Conservation (phyloP, 352 stramenopile species). For the Phytopythium mirpurense region DNA sequence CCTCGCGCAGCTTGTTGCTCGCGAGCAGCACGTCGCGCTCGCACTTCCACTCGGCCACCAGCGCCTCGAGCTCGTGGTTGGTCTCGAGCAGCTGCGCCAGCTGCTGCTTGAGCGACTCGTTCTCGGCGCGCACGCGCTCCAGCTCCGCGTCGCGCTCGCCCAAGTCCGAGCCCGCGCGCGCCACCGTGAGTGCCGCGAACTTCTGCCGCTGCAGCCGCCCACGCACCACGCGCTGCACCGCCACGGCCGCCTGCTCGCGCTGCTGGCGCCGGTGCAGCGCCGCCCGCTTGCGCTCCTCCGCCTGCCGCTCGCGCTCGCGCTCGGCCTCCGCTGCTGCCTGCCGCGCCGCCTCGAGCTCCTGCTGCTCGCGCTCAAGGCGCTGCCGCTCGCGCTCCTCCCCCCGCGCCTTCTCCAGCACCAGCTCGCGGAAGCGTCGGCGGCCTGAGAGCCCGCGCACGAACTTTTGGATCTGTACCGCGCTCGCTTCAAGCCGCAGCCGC, state of each 20-base stretch:
- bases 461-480: slow-evolving; percentile 38
- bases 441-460: slow-evolving; percentile 43
- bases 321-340: slow-evolving; percentile 29
- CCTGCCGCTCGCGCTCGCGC: slow-evolving; percentile 20
- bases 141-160: slow-evolving; percentile 25
- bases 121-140: slow-evolving; percentile 40
- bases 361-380: slow-evolving; percentile 22
- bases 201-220: slow-evolving; percentile 40
- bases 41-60: slow-evolving; percentile 51
- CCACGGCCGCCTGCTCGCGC: slow-evolving; percentile 22
- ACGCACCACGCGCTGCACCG: slow-evolving; percentile 30
- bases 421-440: slow-evolving; percentile 27
- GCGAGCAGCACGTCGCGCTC: slow-evolving; percentile 52
- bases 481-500: slow-evolving; percentile 14
- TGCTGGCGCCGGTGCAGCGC: slow-evolving; percentile 22
- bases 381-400: slow-evolving; percentile 28
- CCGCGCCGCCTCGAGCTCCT: slow-evolving; percentile 26
- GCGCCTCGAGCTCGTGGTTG: slow-evolving; percentile 52
- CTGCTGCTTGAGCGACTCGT: slow-evolving; percentile 44
- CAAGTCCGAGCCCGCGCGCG: slow-evolving; percentile 24
- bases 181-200: slow-evolving; percentile 48
- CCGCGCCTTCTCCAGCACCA: slow-evolving; percentile 31
- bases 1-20: slow-evolving; percentile 44
- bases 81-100: slow-evolving; percentile 50
- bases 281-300: slow-evolving; percentile 27